Evolutionary conservation across 2,329 filamentous ascomycete genomes (phyloP), one percentile per base, ranked within the genome.

Genomic region (Phoma sp.): DNA sequence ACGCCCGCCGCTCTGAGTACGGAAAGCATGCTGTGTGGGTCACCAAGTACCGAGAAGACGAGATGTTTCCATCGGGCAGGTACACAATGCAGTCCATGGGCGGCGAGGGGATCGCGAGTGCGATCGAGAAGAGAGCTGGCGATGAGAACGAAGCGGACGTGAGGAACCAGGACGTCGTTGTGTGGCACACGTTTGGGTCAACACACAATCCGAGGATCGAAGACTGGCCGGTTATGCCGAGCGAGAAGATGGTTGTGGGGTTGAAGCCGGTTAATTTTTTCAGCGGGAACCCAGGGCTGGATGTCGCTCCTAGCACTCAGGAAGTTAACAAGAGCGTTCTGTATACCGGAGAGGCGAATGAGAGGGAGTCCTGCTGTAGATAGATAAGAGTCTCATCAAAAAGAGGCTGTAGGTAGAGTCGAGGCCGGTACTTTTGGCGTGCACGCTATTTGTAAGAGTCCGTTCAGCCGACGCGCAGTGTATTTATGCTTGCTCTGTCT

Each of bases 141-240:
- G 46, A 46, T 9, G 38, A 51, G 4, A 18, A 18, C 18, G 27
- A 40, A 2, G 23, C 37, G 2, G 51, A 11, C 2, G 43, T 67
- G 1, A 53, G 60, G 14, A 58, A 68, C 23, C 55, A 57, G 25
- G 68, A 71, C 47, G 56, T 72, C 13, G 68, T 71, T 4, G 46
- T 71, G 3, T 71, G 69, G 67, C 61, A 68, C 42, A 66, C 66
- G 0, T 70, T 69, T 47, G 67, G 67, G 8, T 61, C 59, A 11
- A 70, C 65, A 2, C 68, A 71, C 33, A 68, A 68, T 44, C 68
- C 68, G 9, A 40, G 67, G 5, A 61, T 66, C 9, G 68, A 72
- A 38, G 68, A 71, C 24, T 72, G 62, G 52, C 67, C 69, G 1
- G 64, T 72, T 11, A 72, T 72, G 69, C 68, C 68, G 1, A 56